Evolutionary conservation across 352 stramenopile genomes (phyloP).

Genomic region (Phytophthora meadii): DNA sequence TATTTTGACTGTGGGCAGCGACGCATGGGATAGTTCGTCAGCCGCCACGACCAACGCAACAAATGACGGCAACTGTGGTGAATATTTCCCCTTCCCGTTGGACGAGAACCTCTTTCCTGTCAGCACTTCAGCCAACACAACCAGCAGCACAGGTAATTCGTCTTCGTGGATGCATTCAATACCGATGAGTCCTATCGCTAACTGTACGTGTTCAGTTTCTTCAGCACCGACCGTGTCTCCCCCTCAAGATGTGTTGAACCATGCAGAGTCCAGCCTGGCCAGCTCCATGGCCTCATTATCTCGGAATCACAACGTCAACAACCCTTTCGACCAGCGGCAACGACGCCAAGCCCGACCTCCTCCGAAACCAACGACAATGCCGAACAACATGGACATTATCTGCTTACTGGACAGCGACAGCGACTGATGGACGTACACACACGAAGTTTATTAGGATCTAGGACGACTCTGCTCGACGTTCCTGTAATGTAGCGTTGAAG

Average conservation of each 20-base stretch:
- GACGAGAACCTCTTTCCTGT: constrained; percentile 65
- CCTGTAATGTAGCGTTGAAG: constrained; percentile 3
- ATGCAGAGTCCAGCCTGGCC: constrained; percentile 56
- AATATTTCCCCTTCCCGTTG: constrained; percentile 65
- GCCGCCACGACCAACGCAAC: constrained; percentile 24
- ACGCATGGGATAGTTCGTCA: constrained; percentile 63
- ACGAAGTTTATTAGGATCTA: constrained; percentile 24
- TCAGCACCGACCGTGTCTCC: constrained; percentile 22
- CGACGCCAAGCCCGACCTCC: constrained; percentile 23
- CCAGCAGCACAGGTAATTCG: constrained; percentile 25
- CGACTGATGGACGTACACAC: constrained; percentile 44
- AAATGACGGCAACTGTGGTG: constrained; percentile 41
- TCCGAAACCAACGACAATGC: constrained; percentile 26
- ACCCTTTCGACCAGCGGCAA: constrained; percentile 54
- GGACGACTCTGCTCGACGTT: constrained; percentile 14
- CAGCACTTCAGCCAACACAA: constrained; percentile 24
- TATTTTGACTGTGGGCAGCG: constrained; percentile 71
- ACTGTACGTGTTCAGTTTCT: constrained; percentile 25
- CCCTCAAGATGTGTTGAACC: constrained; percentile 38
- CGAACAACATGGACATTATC: constrained; percentile 70
- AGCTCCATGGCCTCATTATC: constrained; percentile 74
- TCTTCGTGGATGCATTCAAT: constrained; percentile 42
- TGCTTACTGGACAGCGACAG: constrained; percentile 84
- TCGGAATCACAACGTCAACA: constrained; percentile 62
- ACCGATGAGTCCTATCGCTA: constrained; percentile 45